A percentile compares a stretch with the other conserved stretches of the same genome.
Evolutionary conservation across 345 rosid genomes (phyloP).

Genomic region (Melaleuca quinquenervia): DNA sequence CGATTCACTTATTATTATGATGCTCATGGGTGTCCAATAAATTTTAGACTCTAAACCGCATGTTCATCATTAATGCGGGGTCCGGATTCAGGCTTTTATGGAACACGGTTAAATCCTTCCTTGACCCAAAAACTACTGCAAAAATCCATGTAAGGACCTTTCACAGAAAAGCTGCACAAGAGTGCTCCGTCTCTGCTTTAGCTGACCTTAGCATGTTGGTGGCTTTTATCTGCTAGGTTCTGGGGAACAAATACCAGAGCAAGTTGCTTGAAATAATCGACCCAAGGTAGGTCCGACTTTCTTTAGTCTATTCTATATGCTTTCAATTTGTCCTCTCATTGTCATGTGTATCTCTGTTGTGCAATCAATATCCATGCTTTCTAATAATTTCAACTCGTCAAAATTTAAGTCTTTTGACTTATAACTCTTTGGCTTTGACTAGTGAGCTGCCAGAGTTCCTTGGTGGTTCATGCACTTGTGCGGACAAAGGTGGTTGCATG

Average conservation of each 20-base stretch:
- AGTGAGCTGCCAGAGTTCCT: constrained; percentile 88
- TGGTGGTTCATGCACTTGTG: constrained; percentile 86
- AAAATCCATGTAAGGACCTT: constrained; percentile 61
- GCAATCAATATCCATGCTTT: not conserved
- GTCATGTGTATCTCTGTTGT: not conserved
- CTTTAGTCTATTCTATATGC: not conserved
- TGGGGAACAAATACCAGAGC: constrained; percentile 86
- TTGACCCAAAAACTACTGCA: constrained; percentile 81
- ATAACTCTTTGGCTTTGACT: not conserved
- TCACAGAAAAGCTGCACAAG: not conserved
- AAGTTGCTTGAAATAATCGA: constrained; percentile 86
- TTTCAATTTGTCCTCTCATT: not conserved
- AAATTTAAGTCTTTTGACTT: not conserved
- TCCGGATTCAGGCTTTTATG: constrained; percentile 85
- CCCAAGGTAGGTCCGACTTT: constrained; percentile 29
- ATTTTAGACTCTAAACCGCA: constrained; percentile 69
- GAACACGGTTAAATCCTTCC: constrained; percentile 67
- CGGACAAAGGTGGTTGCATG: constrained; percentile 86
- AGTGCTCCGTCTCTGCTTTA: not conserved
- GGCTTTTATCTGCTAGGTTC: constrained; percentile 40
- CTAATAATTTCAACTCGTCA: not conserved
- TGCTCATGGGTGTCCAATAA: not conserved
- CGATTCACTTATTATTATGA: not conserved
- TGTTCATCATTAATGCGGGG: constrained; percentile 97
- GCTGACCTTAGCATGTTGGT: not conserved